A percentile compares a stretch with the other conserved stretches of the same genome.
Conservation (phyloP, 1,139 yeast species). For the Suhomyces wounanorum region DNA sequence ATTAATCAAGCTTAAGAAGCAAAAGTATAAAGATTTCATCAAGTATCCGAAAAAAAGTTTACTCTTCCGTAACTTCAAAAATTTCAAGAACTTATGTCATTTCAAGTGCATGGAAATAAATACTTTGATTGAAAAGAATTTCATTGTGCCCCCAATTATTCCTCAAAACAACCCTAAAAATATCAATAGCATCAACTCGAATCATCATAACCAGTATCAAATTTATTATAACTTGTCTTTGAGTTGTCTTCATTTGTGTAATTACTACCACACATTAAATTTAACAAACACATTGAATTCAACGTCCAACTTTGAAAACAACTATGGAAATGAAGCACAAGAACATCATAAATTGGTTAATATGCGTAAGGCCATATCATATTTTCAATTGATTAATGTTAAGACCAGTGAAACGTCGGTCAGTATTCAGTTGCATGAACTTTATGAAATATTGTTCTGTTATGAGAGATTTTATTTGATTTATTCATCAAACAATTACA, state of each 20-base stretch:
- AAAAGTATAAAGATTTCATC: conserved; percentile 27
- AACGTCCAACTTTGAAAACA: conserved; percentile 16
- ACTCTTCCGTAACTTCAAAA: conserved; percentile 24
- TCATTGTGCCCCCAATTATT: conserved; percentile 28
- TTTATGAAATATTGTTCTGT: conserved; percentile 36
- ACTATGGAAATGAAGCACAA: conserved; percentile 22
- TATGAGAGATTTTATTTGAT: conserved; percentile 38
- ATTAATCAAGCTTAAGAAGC: conserved; percentile 32
- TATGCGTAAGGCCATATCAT: conserved; percentile 39
- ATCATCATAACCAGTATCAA: conserved; percentile 27
- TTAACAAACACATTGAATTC: conserved; percentile 21
- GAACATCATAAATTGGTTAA: conserved; percentile 39
- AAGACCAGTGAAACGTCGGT: conserved; percentile 24
- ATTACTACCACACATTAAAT: conserved; percentile 38
- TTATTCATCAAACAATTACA: conserved; percentile 31
- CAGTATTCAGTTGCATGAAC: conserved; percentile 35
- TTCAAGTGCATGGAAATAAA: conserved; percentile 33
- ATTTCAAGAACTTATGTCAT: conserved; percentile 31
- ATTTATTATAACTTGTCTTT: conserved; percentile 40
- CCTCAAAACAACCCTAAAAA: conserved; percentile 17
- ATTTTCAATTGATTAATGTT: conserved; percentile 36
- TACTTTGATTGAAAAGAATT: conserved; percentile 32
- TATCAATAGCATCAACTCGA: conserved; percentile 16
- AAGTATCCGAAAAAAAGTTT: conserved; percentile 22
- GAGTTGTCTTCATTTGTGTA: conserved; percentile 35